Percentiles rank a stretch among this genome's conserved stretches.
phyloP scores from a whole-genome alignment of 768 basidiomycete species.

The Russula sp. region DNA sequence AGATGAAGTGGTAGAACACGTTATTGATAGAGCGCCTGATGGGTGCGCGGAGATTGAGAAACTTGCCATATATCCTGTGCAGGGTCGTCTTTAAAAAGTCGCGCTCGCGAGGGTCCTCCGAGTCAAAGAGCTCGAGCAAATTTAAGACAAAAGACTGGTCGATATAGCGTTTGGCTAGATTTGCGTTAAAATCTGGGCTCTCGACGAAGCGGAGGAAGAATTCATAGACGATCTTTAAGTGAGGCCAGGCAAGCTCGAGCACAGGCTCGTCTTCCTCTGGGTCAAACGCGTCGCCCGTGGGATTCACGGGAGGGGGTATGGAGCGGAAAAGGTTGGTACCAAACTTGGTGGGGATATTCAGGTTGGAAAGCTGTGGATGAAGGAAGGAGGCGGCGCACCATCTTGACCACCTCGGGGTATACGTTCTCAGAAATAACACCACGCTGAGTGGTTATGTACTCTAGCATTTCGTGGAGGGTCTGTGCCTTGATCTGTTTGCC shows the following conservation, averaged over 20 bases:
- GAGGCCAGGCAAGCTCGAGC: slow-evolving; percentile 98
- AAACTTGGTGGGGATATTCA: slow-evolving; percentile 50
- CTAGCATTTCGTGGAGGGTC: slow-evolving; percentile 96
- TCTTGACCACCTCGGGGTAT: slow-evolving; percentile 98
- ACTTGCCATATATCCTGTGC: slow-evolving; percentile 99
- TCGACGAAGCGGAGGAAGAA: slow-evolving; percentile 99
- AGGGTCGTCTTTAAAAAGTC: slow-evolving; percentile 99
- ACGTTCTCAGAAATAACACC: slow-evolving; percentile 93
- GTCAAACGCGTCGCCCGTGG: slow-evolving; percentile 96
- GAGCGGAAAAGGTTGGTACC: slow-evolving; percentile 97
- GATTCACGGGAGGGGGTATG: slow-evolving; percentile 99
- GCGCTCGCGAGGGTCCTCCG: slow-evolving; percentile 96
- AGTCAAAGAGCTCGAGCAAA: slow-evolving; percentile 96
- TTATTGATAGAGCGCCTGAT: slow-evolving; percentile 99
- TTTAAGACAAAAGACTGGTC: slow-evolving; percentile 94
- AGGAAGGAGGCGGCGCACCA: slow-evolving; percentile 51
- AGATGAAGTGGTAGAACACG: slow-evolving; percentile 98
- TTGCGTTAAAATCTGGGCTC: slow-evolving; percentile 96
- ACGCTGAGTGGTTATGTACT: slow-evolving; percentile 95
- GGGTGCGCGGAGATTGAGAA: slow-evolving; percentile 96
- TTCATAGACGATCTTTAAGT: slow-evolving; percentile 98
- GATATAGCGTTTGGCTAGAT: slow-evolving; percentile 94
- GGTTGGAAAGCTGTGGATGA: slow-evolving; percentile 8
- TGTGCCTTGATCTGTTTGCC: slow-evolving; percentile 99
- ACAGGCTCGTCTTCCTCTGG: slow-evolving; percentile 99